Evolutionary conservation across 257 asterid genomes (phyloP), one percentile per base, ranked within the genome.

Genomic region (Fraxinus quadrangulata): DNA sequence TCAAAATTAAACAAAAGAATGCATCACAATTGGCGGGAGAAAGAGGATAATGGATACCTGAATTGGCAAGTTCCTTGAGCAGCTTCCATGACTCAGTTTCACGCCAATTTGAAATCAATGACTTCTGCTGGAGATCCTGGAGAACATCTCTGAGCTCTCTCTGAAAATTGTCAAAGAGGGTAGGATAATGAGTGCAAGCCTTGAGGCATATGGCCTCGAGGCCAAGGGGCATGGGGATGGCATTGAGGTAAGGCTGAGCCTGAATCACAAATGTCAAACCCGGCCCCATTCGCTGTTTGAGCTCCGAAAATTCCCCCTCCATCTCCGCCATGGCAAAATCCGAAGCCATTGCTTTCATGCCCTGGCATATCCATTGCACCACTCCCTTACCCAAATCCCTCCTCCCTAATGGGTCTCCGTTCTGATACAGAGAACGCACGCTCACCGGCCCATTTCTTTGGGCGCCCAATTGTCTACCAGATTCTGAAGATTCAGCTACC

Each of bases 161-260:
- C 91, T 94, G 99, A 85, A 94, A 94, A 81, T 94, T 90, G 84
- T 94, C 99, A 85, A 94, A 92, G 16, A 94, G 92, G 28, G 99
- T 94, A 33, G 99, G 99, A 77, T 94, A 94, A 82, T 94, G 99
- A 72, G 97, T 91, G 85, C 94, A 89, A 10, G 95, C 89, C 89
- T 90, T 94, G 83, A 94, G 90, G 80, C 99, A 94, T 66, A 87
- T 63, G 65, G 97, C 90, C 82, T 94, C 99, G 42, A 89, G 75
- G 65, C 99, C 99, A 6, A 89, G 84, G 11, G 99, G 99, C 97
- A 94, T 91, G 45, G 99, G 97, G 4, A 89, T 85, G 23, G 97
- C 92, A 74, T 88, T 92, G 72, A 94, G 89, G 81, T 92, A 92
- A 37, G 97, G 99, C 86, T 94, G 99, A 33, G 99, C 93, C 83